phyloP scores from a whole-genome alignment of 106 monocot species.

The Triglochin maritima region DNA sequence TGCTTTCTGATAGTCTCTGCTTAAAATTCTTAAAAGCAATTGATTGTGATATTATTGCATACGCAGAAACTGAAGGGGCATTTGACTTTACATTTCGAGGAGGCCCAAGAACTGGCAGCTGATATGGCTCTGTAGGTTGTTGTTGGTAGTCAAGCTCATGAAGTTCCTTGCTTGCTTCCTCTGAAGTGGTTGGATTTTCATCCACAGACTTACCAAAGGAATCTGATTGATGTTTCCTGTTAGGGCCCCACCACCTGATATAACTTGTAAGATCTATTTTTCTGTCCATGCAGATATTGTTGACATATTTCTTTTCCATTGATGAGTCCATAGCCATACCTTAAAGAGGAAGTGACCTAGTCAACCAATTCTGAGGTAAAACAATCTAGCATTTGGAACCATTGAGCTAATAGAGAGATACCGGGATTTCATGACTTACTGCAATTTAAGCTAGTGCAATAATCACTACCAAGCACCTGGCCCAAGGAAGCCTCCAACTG shows the following conservation, averaged over 20 bases:
- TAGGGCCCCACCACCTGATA: slow-evolving; percentile 81
- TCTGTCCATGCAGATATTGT: slow-evolving; percentile 47
- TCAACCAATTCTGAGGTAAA: neutral
- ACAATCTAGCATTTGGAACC: no score
- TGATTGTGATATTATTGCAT: slow-evolving; percentile 59
- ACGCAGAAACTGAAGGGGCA: slow-evolving; percentile 36
- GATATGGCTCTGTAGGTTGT: slow-evolving; percentile 57
- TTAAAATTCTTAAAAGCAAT: slow-evolving; percentile 68
- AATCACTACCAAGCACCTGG: slow-evolving; percentile 56
- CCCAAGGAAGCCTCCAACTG: slow-evolving; percentile 64
- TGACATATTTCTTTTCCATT: slow-evolving; percentile 39
- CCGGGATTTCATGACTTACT: no score
- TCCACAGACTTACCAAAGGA: slow-evolving; percentile 8
- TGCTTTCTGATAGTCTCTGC: slow-evolving; percentile 37
- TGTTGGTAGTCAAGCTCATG: slow-evolving; percentile 36
- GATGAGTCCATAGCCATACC: slow-evolving; percentile 39
- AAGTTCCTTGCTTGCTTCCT: slow-evolving; percentile 60
- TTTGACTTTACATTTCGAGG: slow-evolving; percentile 26
- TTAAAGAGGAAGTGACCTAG: slow-evolving; percentile 3
- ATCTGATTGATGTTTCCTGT: slow-evolving; percentile 36
- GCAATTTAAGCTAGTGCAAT: slow-evolving; percentile 1
- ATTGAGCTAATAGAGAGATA: no score
- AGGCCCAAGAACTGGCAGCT: slow-evolving; percentile 57
- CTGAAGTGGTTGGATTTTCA: slow-evolving; percentile 13
- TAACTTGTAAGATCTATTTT: slow-evolving; percentile 77